Percentiles rank a stretch among this genome's conserved stretches.
Evolutionary conservation across 2,329 filamentous ascomycete genomes (phyloP).

Genomic region (Exutisphaerella laricina): DNA sequence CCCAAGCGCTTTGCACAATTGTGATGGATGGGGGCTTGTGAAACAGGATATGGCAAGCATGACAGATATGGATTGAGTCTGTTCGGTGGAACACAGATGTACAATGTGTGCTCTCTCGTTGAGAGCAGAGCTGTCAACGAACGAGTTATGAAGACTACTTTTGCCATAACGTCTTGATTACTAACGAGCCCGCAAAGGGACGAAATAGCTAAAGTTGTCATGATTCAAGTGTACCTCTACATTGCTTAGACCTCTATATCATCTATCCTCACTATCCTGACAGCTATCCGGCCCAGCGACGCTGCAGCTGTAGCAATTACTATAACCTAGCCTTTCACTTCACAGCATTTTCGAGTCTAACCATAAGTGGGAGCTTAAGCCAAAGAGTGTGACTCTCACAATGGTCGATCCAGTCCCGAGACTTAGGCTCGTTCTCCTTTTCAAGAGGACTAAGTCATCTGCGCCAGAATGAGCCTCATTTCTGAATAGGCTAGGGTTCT

Average conservation of each 20-base stretch:
- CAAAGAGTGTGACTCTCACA: slow-evolving; percentile 19
- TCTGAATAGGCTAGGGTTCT: slow-evolving; percentile 37
- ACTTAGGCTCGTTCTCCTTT: slow-evolving; percentile 27
- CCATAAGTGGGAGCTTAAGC: slow-evolving; percentile 13
- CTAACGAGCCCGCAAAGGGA: no score
- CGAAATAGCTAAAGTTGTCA: no score
- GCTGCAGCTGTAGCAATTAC: no score
- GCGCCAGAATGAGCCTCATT: slow-evolving; percentile 36
- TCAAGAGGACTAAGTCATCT: slow-evolving; percentile 40
- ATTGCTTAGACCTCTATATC: no score
- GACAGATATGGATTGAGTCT: neutral
- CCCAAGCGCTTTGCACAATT: neutral
- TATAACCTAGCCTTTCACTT: no score
- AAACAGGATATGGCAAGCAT: slow-evolving; percentile 1
- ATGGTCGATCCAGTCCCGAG: slow-evolving; percentile 20
- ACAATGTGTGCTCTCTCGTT: no score
- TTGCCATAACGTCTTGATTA: no score
- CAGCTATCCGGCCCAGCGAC: no score
- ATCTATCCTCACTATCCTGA: no score
- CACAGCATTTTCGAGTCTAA: slow-evolving; percentile 11
- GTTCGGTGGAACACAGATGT: slow-evolving; percentile 7
- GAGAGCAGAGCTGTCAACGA: no score
- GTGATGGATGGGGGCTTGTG: neutral
- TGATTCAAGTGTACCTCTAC: no score
- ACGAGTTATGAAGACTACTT: no score